These are phyloP conservation scores for Trichoderma endophyticum DNA, from an alignment of 2,329 filamentous ascomycete genomes.

Conservation along the genomic window DNA sequence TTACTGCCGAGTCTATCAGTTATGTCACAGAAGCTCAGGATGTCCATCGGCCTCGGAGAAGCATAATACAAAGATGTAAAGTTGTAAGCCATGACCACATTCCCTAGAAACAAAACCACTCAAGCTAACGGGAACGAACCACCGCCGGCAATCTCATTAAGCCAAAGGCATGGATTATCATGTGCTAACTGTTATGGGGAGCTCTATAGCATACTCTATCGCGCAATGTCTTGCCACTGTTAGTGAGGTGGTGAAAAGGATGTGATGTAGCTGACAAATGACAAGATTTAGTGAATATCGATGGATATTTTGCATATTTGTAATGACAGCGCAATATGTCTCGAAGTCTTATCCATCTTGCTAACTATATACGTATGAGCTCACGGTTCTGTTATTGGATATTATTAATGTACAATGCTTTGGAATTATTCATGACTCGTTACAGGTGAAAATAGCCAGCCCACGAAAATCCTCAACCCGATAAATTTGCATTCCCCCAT, in stretches of 20 bases:
- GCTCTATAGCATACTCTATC: background rate
- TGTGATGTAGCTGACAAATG: background rate
- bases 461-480: background rate
- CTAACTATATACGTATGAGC: background rate
- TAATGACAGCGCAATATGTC: background rate
- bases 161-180: background rate
- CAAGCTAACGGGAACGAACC: background rate
- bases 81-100: background rate
- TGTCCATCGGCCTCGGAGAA: background rate
- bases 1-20: background rate
- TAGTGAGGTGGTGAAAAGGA: background rate
- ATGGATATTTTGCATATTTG: background rate
- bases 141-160: background rate
- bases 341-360: background rate
- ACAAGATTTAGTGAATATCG: too few relatives aligned
- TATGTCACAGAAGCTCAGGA: background rate
- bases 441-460: background rate
- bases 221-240: background rate
- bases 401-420: background rate
- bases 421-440: background rate
- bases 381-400: too few relatives aligned
- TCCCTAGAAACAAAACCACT: background rate
- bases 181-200: background rate
- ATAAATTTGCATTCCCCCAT: background rate
- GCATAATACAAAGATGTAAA: background rate